Evolutionary conservation across 2,329 filamentous ascomycete species (phyloP).

Genomic region (Onygenales sp.): DNA sequence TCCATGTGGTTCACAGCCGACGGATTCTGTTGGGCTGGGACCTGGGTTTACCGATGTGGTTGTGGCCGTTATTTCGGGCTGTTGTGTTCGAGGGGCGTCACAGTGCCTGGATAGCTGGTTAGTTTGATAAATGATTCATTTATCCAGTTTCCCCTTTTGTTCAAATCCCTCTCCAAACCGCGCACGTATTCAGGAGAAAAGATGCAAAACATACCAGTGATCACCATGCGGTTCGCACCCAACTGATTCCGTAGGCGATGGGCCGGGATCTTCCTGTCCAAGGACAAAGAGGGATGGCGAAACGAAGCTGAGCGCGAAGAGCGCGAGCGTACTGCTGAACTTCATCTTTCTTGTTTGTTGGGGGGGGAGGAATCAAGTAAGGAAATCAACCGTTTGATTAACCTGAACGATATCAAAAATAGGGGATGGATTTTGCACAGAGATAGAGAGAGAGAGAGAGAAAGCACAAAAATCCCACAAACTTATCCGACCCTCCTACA

Average conservation of each 20-base stretch:
- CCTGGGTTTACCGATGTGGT: conserved; percentile 1
- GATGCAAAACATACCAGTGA: conserved; percentile 6
- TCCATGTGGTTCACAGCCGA: conserved; percentile 20
- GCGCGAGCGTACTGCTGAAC: not conserved
- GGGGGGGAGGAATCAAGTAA: no score
- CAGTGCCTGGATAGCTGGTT: conserved; percentile 16
- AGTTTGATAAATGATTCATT: not conserved
- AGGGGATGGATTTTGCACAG: no score
- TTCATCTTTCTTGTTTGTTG: conserved; percentile 7
- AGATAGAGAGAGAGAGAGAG: no score
- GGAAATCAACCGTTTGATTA: no score
- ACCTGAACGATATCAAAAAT: no score
- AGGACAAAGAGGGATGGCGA: conserved; percentile 9
- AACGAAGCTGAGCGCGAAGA: conserved; percentile 3
- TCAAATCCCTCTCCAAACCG: not conserved
- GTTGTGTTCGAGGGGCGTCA: conserved; percentile 14
- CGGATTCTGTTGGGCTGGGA: conserved; percentile 7
- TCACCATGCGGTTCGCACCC: conserved; percentile 9
- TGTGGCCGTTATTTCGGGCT: conserved; percentile 1
- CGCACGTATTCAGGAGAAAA: not conserved
- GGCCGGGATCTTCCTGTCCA: conserved; percentile 16
- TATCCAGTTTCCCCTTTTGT: not conserved
- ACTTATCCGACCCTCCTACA: no score
- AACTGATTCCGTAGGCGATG: conserved; percentile 20
- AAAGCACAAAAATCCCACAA: no score